These are phyloP conservation scores for Trichoderma semiorbis DNA, from an alignment of 2,329 filamentous ascomycete species.

Conservation along the genomic window DNA sequence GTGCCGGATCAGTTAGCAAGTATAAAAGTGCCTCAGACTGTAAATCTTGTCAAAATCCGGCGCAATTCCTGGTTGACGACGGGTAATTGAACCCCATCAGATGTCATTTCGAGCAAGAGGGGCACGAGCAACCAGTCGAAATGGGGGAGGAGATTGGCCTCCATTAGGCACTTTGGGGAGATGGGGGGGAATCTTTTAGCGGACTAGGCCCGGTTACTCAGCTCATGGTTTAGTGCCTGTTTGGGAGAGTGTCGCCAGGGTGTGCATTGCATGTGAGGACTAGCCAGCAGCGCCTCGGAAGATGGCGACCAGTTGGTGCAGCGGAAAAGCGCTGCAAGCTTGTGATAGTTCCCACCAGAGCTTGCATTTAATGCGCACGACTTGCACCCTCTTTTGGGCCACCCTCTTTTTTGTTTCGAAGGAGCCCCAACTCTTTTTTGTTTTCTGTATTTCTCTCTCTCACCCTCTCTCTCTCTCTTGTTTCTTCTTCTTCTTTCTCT, in stretches of 20 bases:
- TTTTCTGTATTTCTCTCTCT: background rate
- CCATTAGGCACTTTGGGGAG: background rate
- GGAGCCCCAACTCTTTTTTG: background rate
- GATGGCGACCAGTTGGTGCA: background rate
- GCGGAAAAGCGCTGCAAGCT: background rate
- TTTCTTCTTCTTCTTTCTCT: background rate
- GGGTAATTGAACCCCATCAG: background rate
- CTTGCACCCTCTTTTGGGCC: background rate
- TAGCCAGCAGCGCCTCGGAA: constrained; percentile 1
- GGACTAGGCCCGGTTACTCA: background rate
- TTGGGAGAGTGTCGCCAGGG: background rate
- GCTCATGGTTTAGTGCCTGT: background rate
- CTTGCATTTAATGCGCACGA: constrained; percentile 8
- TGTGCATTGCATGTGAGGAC: background rate
- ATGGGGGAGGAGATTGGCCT: background rate
- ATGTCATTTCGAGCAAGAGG: background rate
- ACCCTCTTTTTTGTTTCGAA: background rate
- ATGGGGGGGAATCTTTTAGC: background rate
- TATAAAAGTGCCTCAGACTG: background rate
- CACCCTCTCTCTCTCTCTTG: background rate
- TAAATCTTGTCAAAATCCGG: background rate
- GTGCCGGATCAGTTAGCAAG: background rate
- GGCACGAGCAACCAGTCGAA: background rate
- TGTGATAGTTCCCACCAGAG: constrained; percentile 14
- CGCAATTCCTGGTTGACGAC: background rate